Evolutionary conservation across 2,329 filamentous ascomycete genomes (phyloP).

Genomic region (Amesomyces nigricolor): DNA sequence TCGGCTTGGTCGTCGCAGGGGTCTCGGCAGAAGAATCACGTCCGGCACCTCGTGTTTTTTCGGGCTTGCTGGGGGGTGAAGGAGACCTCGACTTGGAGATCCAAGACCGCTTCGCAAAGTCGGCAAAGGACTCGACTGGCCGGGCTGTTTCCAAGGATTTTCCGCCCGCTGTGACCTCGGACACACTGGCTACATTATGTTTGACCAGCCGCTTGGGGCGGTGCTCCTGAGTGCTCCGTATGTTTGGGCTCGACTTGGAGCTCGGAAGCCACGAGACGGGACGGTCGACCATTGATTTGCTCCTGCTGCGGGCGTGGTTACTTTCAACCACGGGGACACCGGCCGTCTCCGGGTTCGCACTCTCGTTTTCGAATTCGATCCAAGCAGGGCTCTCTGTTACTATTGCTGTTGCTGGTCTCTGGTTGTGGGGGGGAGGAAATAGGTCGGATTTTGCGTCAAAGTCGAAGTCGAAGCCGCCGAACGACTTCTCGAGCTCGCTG

Average conservation of each 20-base stretch:
- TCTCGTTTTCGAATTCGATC: neutral
- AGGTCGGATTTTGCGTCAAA: no score
- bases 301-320: conserved; percentile 38
- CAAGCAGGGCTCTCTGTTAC: conserved; percentile 3
- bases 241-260: conserved; percentile 38
- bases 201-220: conserved; percentile 20
- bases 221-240: conserved; percentile 30
- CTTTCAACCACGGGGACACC: conserved; percentile 28
- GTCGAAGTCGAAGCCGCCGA: conserved; percentile 27
- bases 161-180: conserved; percentile 23
- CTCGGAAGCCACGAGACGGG: conserved; percentile 49
- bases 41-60: conserved; percentile 25
- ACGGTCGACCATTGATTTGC: conserved; percentile 44
- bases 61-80: conserved; percentile 37
- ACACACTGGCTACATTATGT: conserved; percentile 19
- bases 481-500: conserved; percentile 43
- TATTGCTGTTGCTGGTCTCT: neutral
- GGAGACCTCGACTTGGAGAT: conserved; percentile 45
- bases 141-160: conserved; percentile 34
- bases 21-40: conserved; percentile 16
- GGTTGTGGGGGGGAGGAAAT: conserved; percentile 27
- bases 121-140: conserved; percentile 43
- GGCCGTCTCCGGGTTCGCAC: conserved; percentile 1
- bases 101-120: conserved; percentile 49
- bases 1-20: conserved; percentile 16